Conservation (phyloP, 305 asterid genomes). For the Solanum hybrid region DNA sequence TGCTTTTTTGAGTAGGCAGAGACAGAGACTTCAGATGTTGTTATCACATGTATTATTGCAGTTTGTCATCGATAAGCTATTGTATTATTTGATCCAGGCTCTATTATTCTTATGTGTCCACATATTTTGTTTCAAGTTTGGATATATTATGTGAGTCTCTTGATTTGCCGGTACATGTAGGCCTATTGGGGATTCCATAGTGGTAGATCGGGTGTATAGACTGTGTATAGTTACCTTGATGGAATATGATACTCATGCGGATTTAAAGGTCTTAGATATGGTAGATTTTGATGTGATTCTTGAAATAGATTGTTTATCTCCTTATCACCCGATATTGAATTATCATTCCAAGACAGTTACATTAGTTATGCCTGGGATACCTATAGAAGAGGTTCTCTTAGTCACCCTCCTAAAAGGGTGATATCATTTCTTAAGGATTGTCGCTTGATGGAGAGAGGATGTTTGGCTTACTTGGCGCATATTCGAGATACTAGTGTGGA, state of each 20-base stretch:
- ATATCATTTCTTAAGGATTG: background rate
- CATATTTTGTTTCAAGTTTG: background rate
- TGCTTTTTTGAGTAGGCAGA: background rate
- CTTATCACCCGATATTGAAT: background rate
- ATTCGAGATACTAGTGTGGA: background rate
- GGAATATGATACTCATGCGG: background rate
- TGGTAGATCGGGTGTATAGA: background rate
- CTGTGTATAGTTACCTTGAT: background rate
- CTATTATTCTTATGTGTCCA: background rate
- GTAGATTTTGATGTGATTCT: background rate
- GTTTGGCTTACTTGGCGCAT: background rate
- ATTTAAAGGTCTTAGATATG: background rate
- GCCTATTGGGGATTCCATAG: background rate
- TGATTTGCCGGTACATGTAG: background rate
- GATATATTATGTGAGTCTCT: background rate
- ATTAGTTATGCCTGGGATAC: background rate
- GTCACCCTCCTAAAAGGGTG: background rate
- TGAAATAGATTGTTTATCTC: background rate
- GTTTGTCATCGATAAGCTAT: background rate
- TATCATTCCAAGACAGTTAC: background rate
- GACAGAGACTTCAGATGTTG: background rate
- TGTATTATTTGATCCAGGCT: background rate
- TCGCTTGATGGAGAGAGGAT: background rate
- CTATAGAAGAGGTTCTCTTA: background rate
- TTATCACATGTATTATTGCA: too few relatives aligned